Evolutionary conservation across 495 filamentous ascomycete species (phyloP), one percentile per base, ranked within the genome.

Genomic region (Neurospora cerealis): DNA sequence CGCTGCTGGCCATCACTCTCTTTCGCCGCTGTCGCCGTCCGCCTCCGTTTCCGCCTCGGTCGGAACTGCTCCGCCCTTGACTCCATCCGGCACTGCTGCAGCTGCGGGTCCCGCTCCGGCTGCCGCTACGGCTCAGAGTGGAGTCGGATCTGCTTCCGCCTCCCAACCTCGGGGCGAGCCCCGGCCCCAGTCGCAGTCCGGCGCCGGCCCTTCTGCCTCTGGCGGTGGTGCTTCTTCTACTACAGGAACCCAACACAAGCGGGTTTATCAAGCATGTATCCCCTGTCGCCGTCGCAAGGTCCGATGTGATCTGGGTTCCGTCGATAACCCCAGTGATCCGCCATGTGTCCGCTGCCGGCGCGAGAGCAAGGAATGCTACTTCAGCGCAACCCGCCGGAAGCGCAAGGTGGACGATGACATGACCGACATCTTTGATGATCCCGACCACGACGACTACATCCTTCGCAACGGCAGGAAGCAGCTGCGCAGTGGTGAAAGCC

Each of bases 311-410:
- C 86, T 97, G 66, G 95, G 95, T 73, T 94, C 92, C 82, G 95
- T 98, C 77, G 96, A 99, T 83, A 92, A 95, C 74, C 96, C 96
- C 41, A 90, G 94, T 80, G 93, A 95, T 75, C 96, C 96, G 54
- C 96, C 96, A 1, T 99, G 96, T 79, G 93, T 95, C 73, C 89
- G 96, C 79, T 99, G 96, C 82, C 90, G 93, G 34, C 90, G 96
- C 73, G 96, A 99, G 84, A 88, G 90, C 83, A 97, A 97, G 83
- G 91, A 97, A 76, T 99, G 96, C 86, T 95, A 90, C 86, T 98
- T 99, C 86, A 97, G 94, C 75, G 93, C 93, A n/a, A 98, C 95
- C 46, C 87, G 95, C 66, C 88, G 96, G 76, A 98, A 98, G 89
- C 88, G 93, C 77, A 96, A 96, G 84, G 85, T 87, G 70, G 91